Conservation (phyloP, 306 rosid genomes). For the Fragaria ananassa region DNA sequence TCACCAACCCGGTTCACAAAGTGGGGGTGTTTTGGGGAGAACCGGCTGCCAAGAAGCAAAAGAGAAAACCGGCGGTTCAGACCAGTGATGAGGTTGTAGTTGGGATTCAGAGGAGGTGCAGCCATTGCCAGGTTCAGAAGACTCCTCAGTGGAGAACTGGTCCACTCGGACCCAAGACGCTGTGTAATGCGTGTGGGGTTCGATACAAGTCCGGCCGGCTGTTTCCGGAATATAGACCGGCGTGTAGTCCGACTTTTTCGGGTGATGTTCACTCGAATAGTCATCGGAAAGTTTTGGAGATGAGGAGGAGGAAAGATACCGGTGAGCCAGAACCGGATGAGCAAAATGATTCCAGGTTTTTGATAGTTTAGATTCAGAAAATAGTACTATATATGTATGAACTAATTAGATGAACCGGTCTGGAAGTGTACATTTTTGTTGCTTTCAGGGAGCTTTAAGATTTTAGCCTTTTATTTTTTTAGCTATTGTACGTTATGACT, state of each 20-base stretch:
- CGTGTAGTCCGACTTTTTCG: slow-evolving; percentile 82
- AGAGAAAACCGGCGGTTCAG: slow-evolving; percentile 47
- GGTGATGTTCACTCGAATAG: slow-evolving; percentile 73
- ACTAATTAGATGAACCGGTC: slow-evolving; percentile 33
- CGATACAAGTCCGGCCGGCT: slow-evolving; percentile 91
- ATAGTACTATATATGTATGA: slow-evolving; percentile 13
- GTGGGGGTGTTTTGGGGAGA: slow-evolving; percentile 1
- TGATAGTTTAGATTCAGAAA: slow-evolving; percentile 22
- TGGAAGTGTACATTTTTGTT: slow-evolving; percentile 26
- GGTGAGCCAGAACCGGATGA: slow-evolving; percentile 35
- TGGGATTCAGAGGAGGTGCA: slow-evolving; percentile 67
- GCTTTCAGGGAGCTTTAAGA: slow-evolving; percentile 34
- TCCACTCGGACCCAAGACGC: slow-evolving; percentile 77
- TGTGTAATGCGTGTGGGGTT: slow-evolving; percentile 95
- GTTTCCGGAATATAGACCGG: slow-evolving; percentile 92
- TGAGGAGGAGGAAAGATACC: slow-evolving; percentile 60
- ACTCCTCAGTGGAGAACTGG: slow-evolving; percentile 99
- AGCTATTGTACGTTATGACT: neutral
- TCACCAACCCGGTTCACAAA: slow-evolving; percentile 24
- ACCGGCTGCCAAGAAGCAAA: slow-evolving; percentile 66
- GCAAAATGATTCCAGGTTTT: slow-evolving; percentile 43
- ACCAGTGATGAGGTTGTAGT: neutral
- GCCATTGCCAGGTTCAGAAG: slow-evolving; percentile 82
- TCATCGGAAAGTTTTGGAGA: slow-evolving; percentile 87
- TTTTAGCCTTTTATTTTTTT: slow-evolving; percentile 3